Evolutionary conservation across 257 asterid genomes (phyloP).

Genomic region (Nyctanthes arbortristis): DNA sequence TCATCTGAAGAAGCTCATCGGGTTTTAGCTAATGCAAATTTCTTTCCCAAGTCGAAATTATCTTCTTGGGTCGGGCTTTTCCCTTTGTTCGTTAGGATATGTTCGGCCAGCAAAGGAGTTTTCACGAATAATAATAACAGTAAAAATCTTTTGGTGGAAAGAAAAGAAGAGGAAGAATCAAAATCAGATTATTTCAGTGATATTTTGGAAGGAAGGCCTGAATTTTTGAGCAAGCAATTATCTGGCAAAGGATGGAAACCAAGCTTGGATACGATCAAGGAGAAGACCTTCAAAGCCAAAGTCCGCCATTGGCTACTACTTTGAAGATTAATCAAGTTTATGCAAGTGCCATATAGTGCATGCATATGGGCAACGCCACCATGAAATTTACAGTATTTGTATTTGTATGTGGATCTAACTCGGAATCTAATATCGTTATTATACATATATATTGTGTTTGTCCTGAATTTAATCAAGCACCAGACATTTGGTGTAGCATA

Average conservation of each 20-base stretch:
- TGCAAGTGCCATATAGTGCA: no score
- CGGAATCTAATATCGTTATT: no score
- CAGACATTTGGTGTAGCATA: no score
- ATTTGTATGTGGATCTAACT: no score
- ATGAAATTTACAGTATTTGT: no score
- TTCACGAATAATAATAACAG: constrained; percentile 17
- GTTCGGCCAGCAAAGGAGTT: constrained; percentile 33
- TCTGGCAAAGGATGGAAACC: constrained; percentile 96
- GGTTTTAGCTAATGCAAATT: constrained; percentile 35
- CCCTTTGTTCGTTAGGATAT: constrained; percentile 62
- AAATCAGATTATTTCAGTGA: constrained; percentile 44
- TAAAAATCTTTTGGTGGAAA: constrained; percentile 15
- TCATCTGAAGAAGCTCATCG: constrained; percentile 55
- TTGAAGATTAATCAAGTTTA: no score
- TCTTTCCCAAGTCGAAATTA: constrained; percentile 40
- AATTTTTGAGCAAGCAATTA: constrained; percentile 58
- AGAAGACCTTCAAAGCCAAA: constrained; percentile 50
- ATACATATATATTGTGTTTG: no score
- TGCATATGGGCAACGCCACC: no score
- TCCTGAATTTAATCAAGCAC: no score
- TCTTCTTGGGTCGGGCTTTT: constrained; percentile 47
- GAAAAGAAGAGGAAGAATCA: constrained; percentile 14
- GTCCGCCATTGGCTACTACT: constrained; percentile 59
- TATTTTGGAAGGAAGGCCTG: constrained; percentile 69
- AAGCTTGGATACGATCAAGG: constrained; percentile 77